phyloP scores from a whole-genome alignment of 1,284 basidiomycete genomes.

The Malassezia equina region DNA sequence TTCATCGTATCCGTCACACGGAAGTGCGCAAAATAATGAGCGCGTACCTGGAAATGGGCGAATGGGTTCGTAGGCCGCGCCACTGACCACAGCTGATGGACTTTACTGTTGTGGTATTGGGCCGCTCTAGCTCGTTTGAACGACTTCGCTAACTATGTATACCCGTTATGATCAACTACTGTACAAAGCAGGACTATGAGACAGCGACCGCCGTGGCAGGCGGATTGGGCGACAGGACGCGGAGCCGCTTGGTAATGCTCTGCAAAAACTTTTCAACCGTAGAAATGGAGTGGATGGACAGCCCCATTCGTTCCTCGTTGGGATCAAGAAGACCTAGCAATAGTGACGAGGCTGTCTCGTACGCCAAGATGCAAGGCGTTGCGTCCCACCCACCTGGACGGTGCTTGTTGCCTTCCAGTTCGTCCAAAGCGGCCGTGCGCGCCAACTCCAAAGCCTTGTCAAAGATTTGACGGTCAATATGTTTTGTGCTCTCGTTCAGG shows the following conservation, averaged over 20 bases:
- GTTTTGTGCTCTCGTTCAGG: slow-evolving; percentile 50
- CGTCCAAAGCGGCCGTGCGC: slow-evolving; percentile 78
- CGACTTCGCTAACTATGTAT: slow-evolving; percentile 29
- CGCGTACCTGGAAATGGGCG: slow-evolving; percentile 43
- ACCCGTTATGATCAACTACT: not conserved
- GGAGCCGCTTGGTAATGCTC: slow-evolving; percentile 37
- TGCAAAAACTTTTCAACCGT: slow-evolving; percentile 42
- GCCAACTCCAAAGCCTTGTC: slow-evolving; percentile 58
- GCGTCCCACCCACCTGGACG: slow-evolving; percentile 57
- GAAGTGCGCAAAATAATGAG: slow-evolving; percentile 40
- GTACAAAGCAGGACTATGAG: not conserved
- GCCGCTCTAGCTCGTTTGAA: slow-evolving; percentile 43
- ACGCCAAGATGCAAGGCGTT: slow-evolving; percentile 72
- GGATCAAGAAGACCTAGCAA: slow-evolving; percentile 83
- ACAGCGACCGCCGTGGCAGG: not conserved
- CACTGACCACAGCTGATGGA: slow-evolving; percentile 30
- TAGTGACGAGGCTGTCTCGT: slow-evolving; percentile 88
- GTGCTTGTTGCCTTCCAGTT: slow-evolving; percentile 56
- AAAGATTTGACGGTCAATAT: slow-evolving; percentile 54
- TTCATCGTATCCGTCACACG: slow-evolving; percentile 34
- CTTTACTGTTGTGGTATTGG: slow-evolving; percentile 40
- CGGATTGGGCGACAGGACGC: slow-evolving; percentile 19
- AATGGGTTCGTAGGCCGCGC: slow-evolving; percentile 35
- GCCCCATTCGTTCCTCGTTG: slow-evolving; percentile 58
- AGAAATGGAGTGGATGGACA: slow-evolving; percentile 30